Evolutionary conservation across 306 rosid genomes (phyloP), one percentile per base, ranked within the genome.

Genomic region (Betula pendula): DNA sequence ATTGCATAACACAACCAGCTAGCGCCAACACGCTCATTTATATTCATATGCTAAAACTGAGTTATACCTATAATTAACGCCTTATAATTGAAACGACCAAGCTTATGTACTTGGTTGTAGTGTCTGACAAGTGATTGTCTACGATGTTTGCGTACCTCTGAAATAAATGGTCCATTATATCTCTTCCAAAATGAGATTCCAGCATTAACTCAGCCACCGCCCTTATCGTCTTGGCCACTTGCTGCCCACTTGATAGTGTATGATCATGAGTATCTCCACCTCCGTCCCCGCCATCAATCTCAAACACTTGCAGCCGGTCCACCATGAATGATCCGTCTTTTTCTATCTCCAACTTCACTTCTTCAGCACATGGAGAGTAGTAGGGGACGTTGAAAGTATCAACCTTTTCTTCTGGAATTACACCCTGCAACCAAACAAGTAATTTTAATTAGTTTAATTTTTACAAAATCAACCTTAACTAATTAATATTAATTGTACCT

Each of bases 181-280:
- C 74, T 13, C 70, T 52, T 0, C 93, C 97, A 25, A 92, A 90
- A 25, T 94, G 96, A 6, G 81, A 71, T 58, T 83, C 90, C 20
- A 94, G 16, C 93, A 90, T 86, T 0, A 97, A 79, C 81, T 92
- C 98, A 20, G 84, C 86, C 73, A 86, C 98, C 0, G 96, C 98
- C 74, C 97, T 85, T 22, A 89, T 6, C 48, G 83, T 80, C 48
- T 86, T 80, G 1, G 91, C 90, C 81, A 89, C 86, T 31, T 77
- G 33, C 20, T 71, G 70, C 9, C 91, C 94, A 8, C 90, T 83
- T 1, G 73, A 22, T 20, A 44, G 29, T 10, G 9, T 43, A n/a
- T n/a, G n/a, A n/a, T n/a, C n/a, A n/a, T n/a, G n/a, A n/a, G n/a
- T n/a, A 71, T 60, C 77, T n/a, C 1, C 60, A 40, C 78, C 85